Percentiles rank a stretch among this genome's conserved stretches.
Conservation (phyloP, 192 early-diverging fungal species). For the Borealophlyctis nickersoniae region DNA sequence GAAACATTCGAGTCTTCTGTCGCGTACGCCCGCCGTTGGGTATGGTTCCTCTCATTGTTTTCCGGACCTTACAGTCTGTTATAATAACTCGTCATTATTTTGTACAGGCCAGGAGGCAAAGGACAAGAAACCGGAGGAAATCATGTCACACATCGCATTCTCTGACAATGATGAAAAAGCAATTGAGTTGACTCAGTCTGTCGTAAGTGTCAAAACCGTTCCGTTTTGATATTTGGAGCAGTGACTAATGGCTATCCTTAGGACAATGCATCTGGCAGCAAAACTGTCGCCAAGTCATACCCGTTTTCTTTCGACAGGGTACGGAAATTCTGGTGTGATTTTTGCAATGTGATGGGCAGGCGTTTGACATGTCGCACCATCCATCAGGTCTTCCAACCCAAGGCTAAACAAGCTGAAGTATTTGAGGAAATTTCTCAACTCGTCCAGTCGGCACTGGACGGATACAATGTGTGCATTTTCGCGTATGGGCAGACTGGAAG, state of each 20-base stretch:
- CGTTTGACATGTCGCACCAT: too few species aligned
- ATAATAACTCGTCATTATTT: slow-evolving; percentile 10
- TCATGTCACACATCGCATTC: slow-evolving; percentile 49
- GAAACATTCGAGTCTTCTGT: slow-evolving; percentile 97
- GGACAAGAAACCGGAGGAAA: slow-evolving; percentile 12
- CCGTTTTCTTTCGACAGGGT: slow-evolving; percentile 81
- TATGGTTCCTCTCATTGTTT: slow-evolving; percentile 15
- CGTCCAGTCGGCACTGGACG: slow-evolving; percentile 92
- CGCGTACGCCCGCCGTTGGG: slow-evolving; percentile 75
- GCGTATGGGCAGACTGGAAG: slow-evolving; percentile 97
- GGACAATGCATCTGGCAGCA: slow-evolving; percentile 52
- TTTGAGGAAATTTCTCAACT: slow-evolving; percentile 96
- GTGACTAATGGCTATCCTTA: too few species aligned
- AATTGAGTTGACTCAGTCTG: slow-evolving; percentile 70
- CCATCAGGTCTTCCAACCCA: slow-evolving; percentile 70
- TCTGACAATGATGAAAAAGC: slow-evolving; percentile 61
- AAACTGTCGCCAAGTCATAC: slow-evolving; percentile 57
- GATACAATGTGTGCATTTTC: slow-evolving; percentile 97
- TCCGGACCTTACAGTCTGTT: neutral
- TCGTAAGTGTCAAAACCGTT: slow-evolving; percentile 37
- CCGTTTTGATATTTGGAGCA: too few species aligned
- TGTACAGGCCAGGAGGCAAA: slow-evolving; percentile 26
- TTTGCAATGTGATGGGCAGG: neutral
- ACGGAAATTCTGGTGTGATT: neutral
- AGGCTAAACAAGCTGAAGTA: slow-evolving; percentile 67